phyloP scores from a whole-genome alignment of 768 basidiomycete species.

The Boletus sensibilis region DNA sequence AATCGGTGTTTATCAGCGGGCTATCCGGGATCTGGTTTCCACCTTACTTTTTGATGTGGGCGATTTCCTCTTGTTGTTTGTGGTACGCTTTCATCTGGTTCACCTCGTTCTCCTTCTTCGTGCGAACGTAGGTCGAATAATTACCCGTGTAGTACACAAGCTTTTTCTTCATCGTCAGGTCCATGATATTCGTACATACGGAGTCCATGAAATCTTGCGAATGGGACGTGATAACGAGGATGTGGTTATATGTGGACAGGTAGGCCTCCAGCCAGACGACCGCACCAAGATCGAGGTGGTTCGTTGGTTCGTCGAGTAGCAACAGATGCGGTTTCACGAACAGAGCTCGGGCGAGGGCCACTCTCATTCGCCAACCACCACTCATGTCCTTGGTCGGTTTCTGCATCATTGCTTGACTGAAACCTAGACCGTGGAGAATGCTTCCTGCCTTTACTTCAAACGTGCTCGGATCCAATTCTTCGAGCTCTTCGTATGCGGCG shows the following conservation, averaged over 20 bases:
- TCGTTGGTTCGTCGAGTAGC: constrained; percentile 89
- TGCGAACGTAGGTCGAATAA: constrained; percentile 96
- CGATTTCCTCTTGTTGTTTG: constrained; percentile 98
- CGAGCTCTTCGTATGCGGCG: constrained; percentile 89
- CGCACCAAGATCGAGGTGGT: constrained; percentile 94
- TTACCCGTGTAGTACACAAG: constrained; percentile 94
- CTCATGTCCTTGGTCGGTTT: constrained; percentile 98
- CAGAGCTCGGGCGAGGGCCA: constrained; percentile 91
- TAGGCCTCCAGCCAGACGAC: constrained; percentile 99
- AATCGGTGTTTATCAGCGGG: constrained; percentile 6
- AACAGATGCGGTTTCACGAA: constrained; percentile 96
- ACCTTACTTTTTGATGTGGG: constrained; percentile 92
- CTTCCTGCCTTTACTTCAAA: constrained; percentile 96
- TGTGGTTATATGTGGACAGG: constrained; percentile 96
- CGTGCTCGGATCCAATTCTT: constrained; percentile 92
- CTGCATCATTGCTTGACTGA: constrained; percentile 88
- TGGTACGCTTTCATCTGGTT: constrained; percentile 99
- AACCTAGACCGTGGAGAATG: constrained; percentile 97
- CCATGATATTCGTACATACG: constrained; percentile 98
- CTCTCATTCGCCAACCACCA: constrained; percentile 99
- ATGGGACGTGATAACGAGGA: constrained; percentile 95
- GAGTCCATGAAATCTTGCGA: constrained; percentile 99
- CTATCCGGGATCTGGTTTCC: neutral
- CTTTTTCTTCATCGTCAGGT: constrained; percentile 89
- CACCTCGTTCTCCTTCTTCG: constrained; percentile 95